Evolutionary conservation across 768 basidiomycete genomes (phyloP), one percentile per base, ranked within the genome.

Genomic region (Auricularia sp.): DNA sequence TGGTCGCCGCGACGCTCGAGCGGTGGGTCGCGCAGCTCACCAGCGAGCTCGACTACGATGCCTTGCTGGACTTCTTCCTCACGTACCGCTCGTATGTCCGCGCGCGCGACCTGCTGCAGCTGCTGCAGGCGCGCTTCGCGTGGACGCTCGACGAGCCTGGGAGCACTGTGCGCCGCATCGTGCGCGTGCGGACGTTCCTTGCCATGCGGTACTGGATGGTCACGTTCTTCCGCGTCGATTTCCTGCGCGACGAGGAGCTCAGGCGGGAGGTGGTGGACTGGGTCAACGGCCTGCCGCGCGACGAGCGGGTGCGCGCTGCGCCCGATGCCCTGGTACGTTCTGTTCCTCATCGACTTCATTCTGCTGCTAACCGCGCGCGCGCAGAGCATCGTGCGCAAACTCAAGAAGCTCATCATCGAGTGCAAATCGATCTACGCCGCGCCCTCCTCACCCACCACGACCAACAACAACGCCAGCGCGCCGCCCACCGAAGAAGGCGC

Each of bases 1-100:
- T 97, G n/a, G 78, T 95, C 14, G 94, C 92, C 0, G 93, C 93
- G 3, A 94, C 92, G 3, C 92, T 95, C 70, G 94, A 95, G 73
- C 87, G 94, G 0, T 93, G 92, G 91, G 87, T 97, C 64, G 92
- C 91, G 0, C 92, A 96, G 71, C 77, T 96, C 61, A 95, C 94
- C 36, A 89, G 87, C 69, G 87, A 90, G 69, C 78, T 94, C 70
- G 86, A 90, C 73, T 90, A 92, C 65, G 92, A 94, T 72, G 90
- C 94, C 69, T 80, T 94, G 35, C 81, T 93, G 65, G 86, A 90
- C 70, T 95, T 95, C 73, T 93, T 97, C 82, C 82, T 96, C 73
- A 94, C 93, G 2, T 97, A 94, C 72, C 86, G 94, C 64, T 85
- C 89, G 54, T 95, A 93, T 74, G 82, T 95, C 72, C 81, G 81